Base-by-base conservation (phyloP, 768 basidiomycete genomes). In the Sistotremastrum suecicum region DNA sequence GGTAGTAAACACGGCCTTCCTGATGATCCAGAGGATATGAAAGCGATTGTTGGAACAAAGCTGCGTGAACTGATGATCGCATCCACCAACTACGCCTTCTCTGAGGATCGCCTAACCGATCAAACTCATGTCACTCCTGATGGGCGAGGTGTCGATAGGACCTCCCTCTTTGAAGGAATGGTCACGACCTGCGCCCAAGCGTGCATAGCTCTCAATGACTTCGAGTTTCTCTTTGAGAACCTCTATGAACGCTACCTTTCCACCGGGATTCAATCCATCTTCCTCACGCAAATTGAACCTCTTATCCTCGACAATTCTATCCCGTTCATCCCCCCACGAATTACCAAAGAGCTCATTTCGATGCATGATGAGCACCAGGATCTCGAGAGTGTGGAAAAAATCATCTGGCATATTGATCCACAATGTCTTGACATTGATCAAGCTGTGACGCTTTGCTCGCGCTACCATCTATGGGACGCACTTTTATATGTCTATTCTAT, bases 381-480 rank as follows among this genome's bases (percentile, higher is more conserved):
- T 42, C 68, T 78, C 3, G 86, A 83, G 1, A 20, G 20, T 20
- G 20, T 20, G 20, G 92, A 99, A 60, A 75, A 77, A 32, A 68
- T 97, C 47, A 94, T 99, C 45, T 97, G 91, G 90, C 88, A 94
- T 58, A 88, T 97, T 52, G 87, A 95, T 53, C 90, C 94, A 1
- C 65, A 75, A 2, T 87, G 81, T 53, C 65, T 99, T 48, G 95
- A 99, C 57, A 80, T 97, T 63, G 86, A 97, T 56, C 94, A 97
- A 63, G 83, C 83, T 4, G 83, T 97, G 52, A 71, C 62, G 29
- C 70, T 99, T 4, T 99, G 95, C 56, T 83, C 89, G 60, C 71
- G 63, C 47, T 74, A 90, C 56, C 72, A 72, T 30, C 75, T 98
- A 4, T 95, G 89, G 65, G 94, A 98, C 55, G 91, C 94, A 0